A percentile compares a stretch with the other conserved stretches of the same genome.
These are phyloP conservation scores for Ustilago tritici DNA, from an alignment of 1,284 basidiomycete genomes.

Conservation along the genomic window DNA sequence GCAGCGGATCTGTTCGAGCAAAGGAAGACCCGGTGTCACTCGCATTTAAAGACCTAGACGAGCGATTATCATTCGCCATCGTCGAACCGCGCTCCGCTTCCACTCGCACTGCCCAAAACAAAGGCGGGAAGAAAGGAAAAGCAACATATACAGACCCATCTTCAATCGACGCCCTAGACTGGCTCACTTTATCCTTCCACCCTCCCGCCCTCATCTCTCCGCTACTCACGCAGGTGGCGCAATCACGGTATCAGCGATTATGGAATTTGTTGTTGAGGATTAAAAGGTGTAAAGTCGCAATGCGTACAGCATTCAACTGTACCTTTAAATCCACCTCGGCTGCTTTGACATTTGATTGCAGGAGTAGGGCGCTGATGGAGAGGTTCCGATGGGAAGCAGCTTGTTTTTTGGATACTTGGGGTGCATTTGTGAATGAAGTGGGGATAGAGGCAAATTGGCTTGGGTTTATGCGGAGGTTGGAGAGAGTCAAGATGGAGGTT, in stretches of 20 bases:
- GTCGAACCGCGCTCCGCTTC: slow-evolving; percentile 30
- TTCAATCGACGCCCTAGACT: slow-evolving; percentile 56
- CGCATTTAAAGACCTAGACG: slow-evolving; percentile 57
- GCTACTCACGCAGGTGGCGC: slow-evolving; percentile 49
- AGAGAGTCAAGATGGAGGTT: slow-evolving; percentile 30
- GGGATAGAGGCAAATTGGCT: slow-evolving; percentile 43
- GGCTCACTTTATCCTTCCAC: slow-evolving; percentile 58
- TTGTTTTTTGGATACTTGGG: slow-evolving; percentile 37
- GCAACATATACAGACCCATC: slow-evolving; percentile 45
- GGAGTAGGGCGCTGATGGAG: slow-evolving; percentile 28
- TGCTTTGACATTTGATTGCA: slow-evolving; percentile 36
- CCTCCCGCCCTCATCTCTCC: slow-evolving; percentile 59
- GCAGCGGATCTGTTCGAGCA: background rate
- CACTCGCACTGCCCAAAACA: background rate
- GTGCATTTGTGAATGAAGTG: slow-evolving; percentile 35
- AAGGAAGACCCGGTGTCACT: slow-evolving; percentile 36
- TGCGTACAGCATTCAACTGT: slow-evolving; percentile 27
- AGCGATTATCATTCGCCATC: slow-evolving; percentile 56
- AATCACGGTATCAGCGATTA: slow-evolving; percentile 50
- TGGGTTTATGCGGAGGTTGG: slow-evolving; percentile 40
- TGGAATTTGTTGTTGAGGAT: slow-evolving; percentile 57
- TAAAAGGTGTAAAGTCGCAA: slow-evolving; percentile 51
- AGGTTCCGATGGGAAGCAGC: slow-evolving; percentile 34
- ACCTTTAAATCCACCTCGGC: slow-evolving; percentile 38
- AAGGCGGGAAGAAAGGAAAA: slow-evolving; percentile 13